phyloP scores from a whole-genome alignment of 148 eudicot species.

The Cornus controversa region DNA sequence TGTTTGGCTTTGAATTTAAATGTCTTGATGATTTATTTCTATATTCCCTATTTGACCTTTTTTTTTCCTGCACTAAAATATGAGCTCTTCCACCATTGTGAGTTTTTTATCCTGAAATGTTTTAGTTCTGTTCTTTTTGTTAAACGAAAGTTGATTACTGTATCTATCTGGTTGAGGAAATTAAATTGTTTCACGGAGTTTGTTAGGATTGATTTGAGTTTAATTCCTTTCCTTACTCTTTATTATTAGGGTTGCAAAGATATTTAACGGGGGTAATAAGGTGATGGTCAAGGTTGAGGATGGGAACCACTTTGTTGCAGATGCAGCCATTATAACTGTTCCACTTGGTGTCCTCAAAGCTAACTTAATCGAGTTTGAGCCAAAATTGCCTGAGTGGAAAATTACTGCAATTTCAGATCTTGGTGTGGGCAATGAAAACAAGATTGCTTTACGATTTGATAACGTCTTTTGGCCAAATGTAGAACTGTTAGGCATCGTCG shows the following conservation, averaged over 20 bases:
- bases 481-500: constrained; percentile 80
- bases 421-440: constrained; percentile 94
- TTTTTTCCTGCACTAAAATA: no score
- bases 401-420: constrained; percentile 84
- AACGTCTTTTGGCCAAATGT: constrained; percentile 90
- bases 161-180: background rate
- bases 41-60: background rate
- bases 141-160: background rate
- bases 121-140: background rate
- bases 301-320: constrained; percentile 65
- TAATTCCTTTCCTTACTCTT: constrained; percentile 1
- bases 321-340: constrained; percentile 84
- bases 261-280: constrained; percentile 57
- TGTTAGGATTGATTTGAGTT: background rate
- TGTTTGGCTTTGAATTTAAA: no score
- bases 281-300: constrained; percentile 67
- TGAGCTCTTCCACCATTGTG: background rate
- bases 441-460: constrained; percentile 80
- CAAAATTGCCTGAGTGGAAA: constrained; percentile 95
- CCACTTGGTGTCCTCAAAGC: constrained; percentile 93
- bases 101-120: background rate
- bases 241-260: constrained; percentile 63
- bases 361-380: constrained; percentile 77
- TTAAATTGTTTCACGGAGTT: background rate
- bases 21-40: background rate